Evolutionary conservation across 352 stramenopile species (phyloP).

Genomic region (Globisporangium rhizosaccharum): DNA sequence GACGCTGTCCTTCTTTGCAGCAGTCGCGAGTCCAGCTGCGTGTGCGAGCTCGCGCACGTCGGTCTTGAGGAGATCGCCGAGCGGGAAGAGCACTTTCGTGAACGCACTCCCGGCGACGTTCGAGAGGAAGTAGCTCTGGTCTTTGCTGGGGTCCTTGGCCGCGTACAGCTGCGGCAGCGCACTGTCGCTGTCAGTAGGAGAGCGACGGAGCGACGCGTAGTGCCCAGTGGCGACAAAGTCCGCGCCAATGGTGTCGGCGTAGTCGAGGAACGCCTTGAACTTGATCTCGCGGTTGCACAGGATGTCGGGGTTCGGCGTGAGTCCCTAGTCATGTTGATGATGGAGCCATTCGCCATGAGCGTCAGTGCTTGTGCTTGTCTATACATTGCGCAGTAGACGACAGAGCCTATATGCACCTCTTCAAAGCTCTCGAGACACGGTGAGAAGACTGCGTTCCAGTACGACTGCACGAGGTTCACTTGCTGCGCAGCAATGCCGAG

Average conservation of each 20-base stretch:
- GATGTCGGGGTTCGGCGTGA: conserved; percentile 93
- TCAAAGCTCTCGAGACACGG: conserved; percentile 92
- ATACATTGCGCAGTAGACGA: no score
- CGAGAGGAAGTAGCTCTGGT: conserved; percentile 98
- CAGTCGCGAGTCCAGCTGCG: conserved; percentile 78
- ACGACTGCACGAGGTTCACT: conserved; percentile 92
- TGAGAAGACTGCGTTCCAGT: conserved; percentile 97
- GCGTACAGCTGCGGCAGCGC: conserved; percentile 65
- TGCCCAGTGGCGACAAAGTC: conserved; percentile 96
- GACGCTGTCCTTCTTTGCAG: conserved; percentile 93
- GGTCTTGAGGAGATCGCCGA: conserved; percentile 91
- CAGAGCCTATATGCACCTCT: conserved; percentile 16
- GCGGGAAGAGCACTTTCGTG: conserved; percentile 90
- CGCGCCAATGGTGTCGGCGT: conserved; percentile 75
- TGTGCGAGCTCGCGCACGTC: conserved; percentile 89
- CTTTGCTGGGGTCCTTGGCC: conserved; percentile 87
- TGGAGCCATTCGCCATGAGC: background rate
- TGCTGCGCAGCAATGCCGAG: conserved; percentile 86
- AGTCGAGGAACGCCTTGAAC: conserved; percentile 96
- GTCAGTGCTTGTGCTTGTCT: background rate
- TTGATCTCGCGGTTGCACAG: conserved; percentile 98
- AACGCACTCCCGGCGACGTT: conserved; percentile 70
- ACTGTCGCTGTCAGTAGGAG: conserved; percentile 4
- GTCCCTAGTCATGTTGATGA: conserved; percentile 20
- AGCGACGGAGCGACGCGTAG: conserved; percentile 81